A percentile compares a stretch with the other conserved stretches of the same genome.
These are phyloP conservation scores for Debaryomyces tyrocola DNA, from an alignment of 805 yeast genomes.

Conservation along the genomic window DNA sequence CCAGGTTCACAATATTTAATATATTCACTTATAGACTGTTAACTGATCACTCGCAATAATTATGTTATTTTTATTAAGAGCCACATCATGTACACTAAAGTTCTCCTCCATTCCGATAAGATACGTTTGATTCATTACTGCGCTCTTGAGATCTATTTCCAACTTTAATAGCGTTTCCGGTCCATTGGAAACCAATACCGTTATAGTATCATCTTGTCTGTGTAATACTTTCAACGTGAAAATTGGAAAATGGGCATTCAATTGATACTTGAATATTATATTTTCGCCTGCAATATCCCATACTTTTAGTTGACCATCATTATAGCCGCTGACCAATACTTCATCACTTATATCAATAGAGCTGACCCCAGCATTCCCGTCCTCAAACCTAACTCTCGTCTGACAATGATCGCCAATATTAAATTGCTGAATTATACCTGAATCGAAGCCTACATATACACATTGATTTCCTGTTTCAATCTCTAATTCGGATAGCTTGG, in stretches of 20 bases:
- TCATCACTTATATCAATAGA: slow-evolving; percentile 9
- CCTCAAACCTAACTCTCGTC: slow-evolving; percentile 6
- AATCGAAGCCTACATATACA: slow-evolving; percentile 42
- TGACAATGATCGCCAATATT: slow-evolving; percentile 17
- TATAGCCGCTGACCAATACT: slow-evolving; percentile 20
- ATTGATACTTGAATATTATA: background rate
- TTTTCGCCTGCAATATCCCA: slow-evolving; percentile 8
- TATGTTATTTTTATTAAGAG: slow-evolving; percentile 4
- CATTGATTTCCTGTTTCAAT: slow-evolving; percentile 49
- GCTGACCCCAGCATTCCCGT: slow-evolving; percentile 10
- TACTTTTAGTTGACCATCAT: slow-evolving; percentile 15
- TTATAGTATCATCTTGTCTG: background rate
- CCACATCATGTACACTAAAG: slow-evolving; percentile 16
- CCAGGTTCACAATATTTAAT: too few species aligned
- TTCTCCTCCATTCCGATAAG: slow-evolving; percentile 26
- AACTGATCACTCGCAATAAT: slow-evolving; percentile 6
- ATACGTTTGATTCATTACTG: slow-evolving; percentile 7
- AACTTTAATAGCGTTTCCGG: slow-evolving; percentile 22
- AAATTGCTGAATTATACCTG: slow-evolving; percentile 32
- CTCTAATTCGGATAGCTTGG: slow-evolving; percentile 24
- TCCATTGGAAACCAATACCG: slow-evolving; percentile 22
- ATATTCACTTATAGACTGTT: background rate
- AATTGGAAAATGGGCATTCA: slow-evolving; percentile 7
- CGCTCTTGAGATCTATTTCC: slow-evolving; percentile 5
- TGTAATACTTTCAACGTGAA: background rate